Conservation (phyloP, 2,329 filamentous ascomycete species). For the Sclerotinia subarctica region DNA sequence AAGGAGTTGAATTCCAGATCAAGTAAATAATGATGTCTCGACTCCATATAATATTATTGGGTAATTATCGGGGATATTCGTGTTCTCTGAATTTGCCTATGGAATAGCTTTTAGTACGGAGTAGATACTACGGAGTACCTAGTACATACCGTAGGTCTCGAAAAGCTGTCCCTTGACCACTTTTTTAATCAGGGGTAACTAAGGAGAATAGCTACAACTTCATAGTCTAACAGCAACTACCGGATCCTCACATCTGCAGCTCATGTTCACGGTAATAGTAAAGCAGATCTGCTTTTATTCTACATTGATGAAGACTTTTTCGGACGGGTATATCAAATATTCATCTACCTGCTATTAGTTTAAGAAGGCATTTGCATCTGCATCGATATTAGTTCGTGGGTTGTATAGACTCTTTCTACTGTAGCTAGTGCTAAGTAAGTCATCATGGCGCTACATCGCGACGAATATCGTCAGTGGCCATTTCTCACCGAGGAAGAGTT, state of each 20-base stretch:
- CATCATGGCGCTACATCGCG: conserved; percentile 38
- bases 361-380: background rate
- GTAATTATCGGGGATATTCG: background rate
- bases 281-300: background rate
- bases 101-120: too few relatives aligned
- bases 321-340: background rate
- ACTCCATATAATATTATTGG: background rate
- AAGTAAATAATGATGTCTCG: background rate
- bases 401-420: background rate
- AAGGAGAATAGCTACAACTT: background rate
- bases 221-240: background rate
- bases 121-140: too few relatives aligned
- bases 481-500: conserved; percentile 62
- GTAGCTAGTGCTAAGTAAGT: conserved; percentile 9
- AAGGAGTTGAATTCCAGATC: background rate
- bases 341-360: background rate
- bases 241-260: background rate
- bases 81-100: background rate
- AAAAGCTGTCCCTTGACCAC: conserved; percentile 6
- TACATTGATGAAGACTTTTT: background rate
- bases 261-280: background rate
- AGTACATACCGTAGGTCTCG: background rate
- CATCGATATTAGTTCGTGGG: background rate
- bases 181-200: background rate
- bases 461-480: conserved; percentile 52